These are phyloP conservation scores for Ploettnerulaceae sp. DNA, from an alignment of 2,329 filamentous ascomycete genomes.

Conservation along the genomic window DNA sequence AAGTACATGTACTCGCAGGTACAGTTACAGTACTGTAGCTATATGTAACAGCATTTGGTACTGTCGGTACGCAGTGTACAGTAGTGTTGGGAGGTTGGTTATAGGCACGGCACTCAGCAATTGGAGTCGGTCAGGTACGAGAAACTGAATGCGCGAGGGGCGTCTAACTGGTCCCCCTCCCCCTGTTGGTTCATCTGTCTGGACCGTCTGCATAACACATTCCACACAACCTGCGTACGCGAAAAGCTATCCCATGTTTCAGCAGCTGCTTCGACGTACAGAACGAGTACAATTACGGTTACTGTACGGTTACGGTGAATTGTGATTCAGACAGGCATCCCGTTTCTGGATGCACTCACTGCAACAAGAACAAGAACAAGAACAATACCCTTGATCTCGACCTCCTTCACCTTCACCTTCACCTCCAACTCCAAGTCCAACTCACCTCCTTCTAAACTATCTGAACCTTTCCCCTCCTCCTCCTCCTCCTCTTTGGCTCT, in stretches of 20 bases:
- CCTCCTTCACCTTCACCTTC: not conserved
- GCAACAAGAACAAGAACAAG: not conserved
- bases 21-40: no score
- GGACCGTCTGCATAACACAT: constrained; percentile 21
- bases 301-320: not conserved
- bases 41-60: no score
- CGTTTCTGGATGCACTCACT: constrained; percentile 5
- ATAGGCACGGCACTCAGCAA: constrained; percentile 1
- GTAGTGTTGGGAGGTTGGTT: no score
- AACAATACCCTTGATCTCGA: not conserved
- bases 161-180: constrained; percentile 6
- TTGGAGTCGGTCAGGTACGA: constrained; percentile 15
- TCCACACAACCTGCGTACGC: constrained; percentile 15
- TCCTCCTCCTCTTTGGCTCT: not conserved
- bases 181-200: constrained; percentile 5
- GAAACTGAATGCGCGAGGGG: constrained; percentile 13
- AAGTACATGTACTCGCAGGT: not conserved
- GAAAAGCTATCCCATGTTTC: constrained; percentile 16
- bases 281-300: constrained; percentile 12
- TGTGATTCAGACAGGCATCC: constrained; percentile 5
- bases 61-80: no score
- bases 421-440: not conserved
- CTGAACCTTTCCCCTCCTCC: not conserved
- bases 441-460: not conserved
- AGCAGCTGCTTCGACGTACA: constrained; percentile 6